Evolutionary conservation across 371 early-diverging fungal species (phyloP), one percentile per base, ranked within the genome.

Genomic region (Mortierella sp.): DNA sequence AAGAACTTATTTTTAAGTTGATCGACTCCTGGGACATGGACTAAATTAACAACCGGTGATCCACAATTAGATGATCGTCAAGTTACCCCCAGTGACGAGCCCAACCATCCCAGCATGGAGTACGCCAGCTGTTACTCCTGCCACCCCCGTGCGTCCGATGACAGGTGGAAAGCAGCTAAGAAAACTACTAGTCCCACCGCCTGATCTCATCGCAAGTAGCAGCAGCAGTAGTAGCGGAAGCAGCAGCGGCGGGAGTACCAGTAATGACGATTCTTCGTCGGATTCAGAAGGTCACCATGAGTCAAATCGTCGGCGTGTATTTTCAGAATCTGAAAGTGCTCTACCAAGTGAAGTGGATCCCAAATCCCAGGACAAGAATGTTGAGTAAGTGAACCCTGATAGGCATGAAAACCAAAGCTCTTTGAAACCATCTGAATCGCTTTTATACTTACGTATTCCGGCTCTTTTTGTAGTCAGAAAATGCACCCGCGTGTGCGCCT

Each of bases 121-220:
- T 3, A 16, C 48, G 24, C 28, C 63, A 25, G 21, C 62, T 2
- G 47, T 34, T 34, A 10, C 34, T 10, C 34, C 34, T 34, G 34
- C 4, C 34, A 34, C 34, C 10, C 34, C 34, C 34, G 4, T 34
- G 34, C 34, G 63, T 19, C 63, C 63, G 4, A 39, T 62, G 13
- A 67, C 56, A 22, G 67, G 67, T 19, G 67, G 67, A 16, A 67
- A 67, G 29, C 67, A 67, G 34, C 67, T 60, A 31, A 60, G 67
- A 19, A 67, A 67, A 34, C 44, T 67, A 49, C 67, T 60, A 6
- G 40, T 48, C 19, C 55, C 54, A 6, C 67, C 67, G 6, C 55
- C 67, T 1, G 55, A 67, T 34, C 56, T 67, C 17, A 55, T 43
- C 2, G 39, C 53, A 5, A 64, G 41, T 43, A 59, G 67, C 39